phyloP scores from a whole-genome alignment of 345 rosid species.

The Bruguiera parviflora region DNA sequence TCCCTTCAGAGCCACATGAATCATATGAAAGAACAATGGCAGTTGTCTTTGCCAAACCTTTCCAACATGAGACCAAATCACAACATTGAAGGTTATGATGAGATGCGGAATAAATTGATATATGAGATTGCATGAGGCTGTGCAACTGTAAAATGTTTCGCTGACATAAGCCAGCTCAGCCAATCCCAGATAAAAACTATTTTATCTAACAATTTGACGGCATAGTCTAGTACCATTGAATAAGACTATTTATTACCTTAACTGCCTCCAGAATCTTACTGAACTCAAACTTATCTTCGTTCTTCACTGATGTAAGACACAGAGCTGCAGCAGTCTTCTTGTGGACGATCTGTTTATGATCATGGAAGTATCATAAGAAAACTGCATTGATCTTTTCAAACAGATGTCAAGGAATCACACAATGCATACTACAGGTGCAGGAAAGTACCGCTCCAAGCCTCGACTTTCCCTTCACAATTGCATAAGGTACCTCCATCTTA shows the following conservation, averaged over 20 bases:
- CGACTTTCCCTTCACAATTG: constrained; percentile 71
- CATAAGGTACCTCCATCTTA: constrained; percentile 81
- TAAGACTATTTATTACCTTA: constrained; percentile 36
- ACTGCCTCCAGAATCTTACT: constrained; percentile 69
- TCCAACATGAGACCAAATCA: no score
- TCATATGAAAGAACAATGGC: neutral
- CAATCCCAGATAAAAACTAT: no score
- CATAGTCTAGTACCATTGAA: no score
- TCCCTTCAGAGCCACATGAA: neutral
- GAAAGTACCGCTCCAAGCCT: constrained; percentile 56
- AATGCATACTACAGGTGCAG: neutral
- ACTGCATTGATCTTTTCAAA: neutral
- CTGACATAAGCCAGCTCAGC: no score
- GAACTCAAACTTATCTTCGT: constrained; percentile 72
- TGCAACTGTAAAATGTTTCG: no score
- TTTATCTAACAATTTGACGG: no score
- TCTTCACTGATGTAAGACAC: constrained; percentile 69
- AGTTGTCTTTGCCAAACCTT: no score
- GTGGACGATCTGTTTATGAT: constrained; percentile 50
- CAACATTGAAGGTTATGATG: no score
- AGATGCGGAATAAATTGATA: no score
- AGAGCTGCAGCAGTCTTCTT: constrained; percentile 66
- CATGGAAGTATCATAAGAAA: neutral
- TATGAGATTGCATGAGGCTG: no score
- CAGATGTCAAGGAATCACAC: neutral